Evolutionary conservation across 2,329 filamentous ascomycete species (phyloP).

Genomic region (Hypomyces rosellus): DNA sequence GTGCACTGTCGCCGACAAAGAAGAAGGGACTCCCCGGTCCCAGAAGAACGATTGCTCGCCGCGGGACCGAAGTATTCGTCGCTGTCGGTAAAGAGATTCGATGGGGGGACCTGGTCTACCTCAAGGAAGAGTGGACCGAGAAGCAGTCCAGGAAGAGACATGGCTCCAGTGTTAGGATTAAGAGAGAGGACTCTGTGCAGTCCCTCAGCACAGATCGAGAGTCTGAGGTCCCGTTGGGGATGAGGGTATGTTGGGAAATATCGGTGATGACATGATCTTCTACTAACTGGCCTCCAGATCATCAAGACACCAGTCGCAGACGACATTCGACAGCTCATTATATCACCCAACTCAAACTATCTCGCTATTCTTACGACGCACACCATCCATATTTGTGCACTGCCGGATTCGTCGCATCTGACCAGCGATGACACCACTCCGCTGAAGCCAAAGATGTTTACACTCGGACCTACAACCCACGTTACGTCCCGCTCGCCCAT

Average conservation of each 20-base stretch:
- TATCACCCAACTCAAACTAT: conserved; percentile 76
- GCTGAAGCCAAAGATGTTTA: conserved; percentile 78
- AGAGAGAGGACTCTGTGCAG: conserved; percentile 40
- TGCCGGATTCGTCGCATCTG: conserved; percentile 75
- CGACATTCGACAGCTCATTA: conserved; percentile 75
- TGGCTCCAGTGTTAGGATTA: conserved; percentile 34
- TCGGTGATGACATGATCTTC: not conserved
- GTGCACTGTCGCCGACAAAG: conserved; percentile 35
- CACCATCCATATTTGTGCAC: conserved; percentile 79
- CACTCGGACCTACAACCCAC: conserved; percentile 87
- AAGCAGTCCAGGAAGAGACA: conserved; percentile 24
- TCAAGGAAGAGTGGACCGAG: conserved; percentile 57
- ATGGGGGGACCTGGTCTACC: conserved; percentile 76
- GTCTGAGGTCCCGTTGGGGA: conserved; percentile 21
- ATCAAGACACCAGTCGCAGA: conserved; percentile 74
- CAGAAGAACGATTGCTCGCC: conserved; percentile 64
- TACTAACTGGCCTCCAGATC: conserved; percentile 40
- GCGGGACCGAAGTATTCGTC: conserved; percentile 83
- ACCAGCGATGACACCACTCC: conserved; percentile 59
- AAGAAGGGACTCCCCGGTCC: conserved; percentile 43
- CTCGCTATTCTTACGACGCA: conserved; percentile 82
- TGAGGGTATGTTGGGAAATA: conserved; percentile 26
- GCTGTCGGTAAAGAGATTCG: conserved; percentile 84
- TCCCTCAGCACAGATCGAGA: conserved; percentile 28
- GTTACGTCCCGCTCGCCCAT: conserved; percentile 79